These are phyloP conservation scores for Coemansia sp. DNA, from an alignment of 192 early-diverging fungal genomes.

Conservation along the genomic window DNA sequence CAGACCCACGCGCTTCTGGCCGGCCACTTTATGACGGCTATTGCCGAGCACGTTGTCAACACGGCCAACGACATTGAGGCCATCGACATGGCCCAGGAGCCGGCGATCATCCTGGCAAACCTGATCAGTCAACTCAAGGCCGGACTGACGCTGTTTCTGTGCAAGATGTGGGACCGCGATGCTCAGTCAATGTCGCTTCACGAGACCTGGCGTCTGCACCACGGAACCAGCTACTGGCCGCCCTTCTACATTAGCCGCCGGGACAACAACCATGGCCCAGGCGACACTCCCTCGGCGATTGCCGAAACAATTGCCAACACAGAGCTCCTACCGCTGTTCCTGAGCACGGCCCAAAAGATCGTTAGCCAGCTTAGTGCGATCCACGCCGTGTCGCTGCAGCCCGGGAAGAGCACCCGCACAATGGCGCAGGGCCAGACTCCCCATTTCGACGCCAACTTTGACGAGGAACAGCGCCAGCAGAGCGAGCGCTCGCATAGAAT, in stretches of 20 bases:
- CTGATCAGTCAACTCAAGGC: slow-evolving; percentile 67
- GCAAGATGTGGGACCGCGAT: slow-evolving; percentile 73
- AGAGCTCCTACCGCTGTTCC: slow-evolving; percentile 38
- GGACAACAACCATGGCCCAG: slow-evolving; percentile 12
- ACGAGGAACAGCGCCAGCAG: slow-evolving; percentile 45
- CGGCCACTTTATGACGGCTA: slow-evolving; percentile 68
- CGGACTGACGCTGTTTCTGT: slow-evolving; percentile 68
- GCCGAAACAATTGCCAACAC: slow-evolving; percentile 43
- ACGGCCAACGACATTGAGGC: slow-evolving; percentile 73
- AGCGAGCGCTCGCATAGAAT: slow-evolving; percentile 50
- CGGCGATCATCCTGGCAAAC: slow-evolving; percentile 60
- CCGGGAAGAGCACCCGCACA: slow-evolving; percentile 33
- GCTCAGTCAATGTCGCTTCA: slow-evolving; percentile 36
- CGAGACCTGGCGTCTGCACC: slow-evolving; percentile 41
- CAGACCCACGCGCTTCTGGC: slow-evolving; percentile 57
- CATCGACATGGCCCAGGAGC: slow-evolving; percentile 67
- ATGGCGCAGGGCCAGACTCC: slow-evolving; percentile 34
- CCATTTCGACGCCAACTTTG: slow-evolving; percentile 39
- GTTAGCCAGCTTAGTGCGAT: slow-evolving; percentile 33
- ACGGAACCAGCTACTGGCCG: slow-evolving; percentile 47
- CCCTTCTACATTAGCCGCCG: slow-evolving; percentile 29
- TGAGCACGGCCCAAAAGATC: slow-evolving; percentile 42
- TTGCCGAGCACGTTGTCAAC: slow-evolving; percentile 68
- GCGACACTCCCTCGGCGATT: slow-evolving; percentile 20
- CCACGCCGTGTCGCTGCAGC: slow-evolving; percentile 33